Evolutionary conservation across 495 filamentous ascomycete genomes (phyloP).

Genomic region (Neurospora tetraspora): DNA sequence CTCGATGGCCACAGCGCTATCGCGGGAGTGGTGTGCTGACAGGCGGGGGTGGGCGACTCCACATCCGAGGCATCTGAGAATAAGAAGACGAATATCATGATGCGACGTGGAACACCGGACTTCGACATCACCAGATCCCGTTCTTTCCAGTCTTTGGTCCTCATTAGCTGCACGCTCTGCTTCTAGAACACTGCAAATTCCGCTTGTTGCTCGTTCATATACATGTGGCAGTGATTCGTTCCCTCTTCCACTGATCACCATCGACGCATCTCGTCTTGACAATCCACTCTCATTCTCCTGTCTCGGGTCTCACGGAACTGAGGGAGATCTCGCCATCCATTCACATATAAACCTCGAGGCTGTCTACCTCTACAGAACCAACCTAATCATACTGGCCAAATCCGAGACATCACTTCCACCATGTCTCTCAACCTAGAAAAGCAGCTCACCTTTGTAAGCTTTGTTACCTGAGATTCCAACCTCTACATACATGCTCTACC

Average conservation of each 20-base stretch:
- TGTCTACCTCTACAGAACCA: neutral
- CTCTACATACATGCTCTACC: neutral
- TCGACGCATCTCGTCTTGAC: neutral
- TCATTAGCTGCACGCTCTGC: neutral
- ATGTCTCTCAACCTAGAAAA: constrained; percentile 75
- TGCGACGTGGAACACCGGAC: neutral
- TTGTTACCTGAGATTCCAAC: neutral
- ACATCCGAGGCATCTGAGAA: neutral
- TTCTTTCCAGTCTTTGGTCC: neutral
- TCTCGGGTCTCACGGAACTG: neutral
- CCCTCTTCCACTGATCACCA: neutral
- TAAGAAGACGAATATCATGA: neutral
- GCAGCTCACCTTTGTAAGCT: constrained; percentile 66
- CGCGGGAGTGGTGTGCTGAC: no score
- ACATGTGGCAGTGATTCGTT: neutral
- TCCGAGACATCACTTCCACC: constrained; percentile 2
- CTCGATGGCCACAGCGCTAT: no score
- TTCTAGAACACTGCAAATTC: neutral
- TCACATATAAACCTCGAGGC: neutral
- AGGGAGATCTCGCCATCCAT: neutral
- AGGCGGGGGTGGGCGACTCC: neutral
- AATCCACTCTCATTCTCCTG: neutral
- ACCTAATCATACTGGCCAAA: neutral
- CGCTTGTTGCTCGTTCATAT: neutral
- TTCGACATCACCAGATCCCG: neutral